Evolutionary conservation across 805 yeast species (phyloP).

Genomic region (Nakazawaea laoshanensis): DNA sequence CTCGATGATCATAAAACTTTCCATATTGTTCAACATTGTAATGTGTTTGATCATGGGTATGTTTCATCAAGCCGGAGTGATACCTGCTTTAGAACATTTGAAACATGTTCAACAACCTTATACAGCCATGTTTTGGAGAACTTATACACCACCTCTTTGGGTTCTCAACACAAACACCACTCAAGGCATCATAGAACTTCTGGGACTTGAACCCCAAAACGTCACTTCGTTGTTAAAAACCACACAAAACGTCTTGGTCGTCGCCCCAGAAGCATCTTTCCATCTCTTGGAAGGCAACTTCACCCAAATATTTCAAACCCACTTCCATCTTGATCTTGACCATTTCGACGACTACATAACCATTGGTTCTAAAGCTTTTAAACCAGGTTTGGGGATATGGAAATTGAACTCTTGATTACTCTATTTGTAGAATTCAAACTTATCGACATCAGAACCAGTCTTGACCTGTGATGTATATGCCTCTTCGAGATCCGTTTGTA

Average conservation of each 20-base stretch:
- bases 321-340: constrained; percentile 61
- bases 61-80: constrained; percentile 85
- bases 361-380: constrained; percentile 29
- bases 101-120: constrained; percentile 22
- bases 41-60: constrained; percentile 67
- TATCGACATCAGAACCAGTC: constrained; percentile 90
- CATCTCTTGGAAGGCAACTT: constrained; percentile 2
- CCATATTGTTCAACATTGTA: constrained; percentile 58
- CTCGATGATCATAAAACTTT: constrained; percentile 24
- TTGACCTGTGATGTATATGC: constrained; percentile 97
- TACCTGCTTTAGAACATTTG: constrained; percentile 49
- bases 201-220: constrained; percentile 29
- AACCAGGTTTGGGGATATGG: constrained; percentile 61
- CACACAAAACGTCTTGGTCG: constrained; percentile 9
- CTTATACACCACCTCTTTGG: constrained; percentile 93
- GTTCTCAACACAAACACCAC: constrained; percentile 20
- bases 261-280: constrained; percentile 32
- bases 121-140: constrained; percentile 90
- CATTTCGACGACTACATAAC: constrained; percentile 48
- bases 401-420: constrained; percentile 12
- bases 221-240: constrained; percentile 9
- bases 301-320: constrained; percentile 24
- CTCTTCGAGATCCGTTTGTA: constrained; percentile 95
- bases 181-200: constrained; percentile 29
- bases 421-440: constrained; percentile 93